Percentiles rank a stretch among this genome's conserved stretches.
Conservation (phyloP, 1,284 basidiomycete genomes). For the Chalciporus sp. region DNA sequence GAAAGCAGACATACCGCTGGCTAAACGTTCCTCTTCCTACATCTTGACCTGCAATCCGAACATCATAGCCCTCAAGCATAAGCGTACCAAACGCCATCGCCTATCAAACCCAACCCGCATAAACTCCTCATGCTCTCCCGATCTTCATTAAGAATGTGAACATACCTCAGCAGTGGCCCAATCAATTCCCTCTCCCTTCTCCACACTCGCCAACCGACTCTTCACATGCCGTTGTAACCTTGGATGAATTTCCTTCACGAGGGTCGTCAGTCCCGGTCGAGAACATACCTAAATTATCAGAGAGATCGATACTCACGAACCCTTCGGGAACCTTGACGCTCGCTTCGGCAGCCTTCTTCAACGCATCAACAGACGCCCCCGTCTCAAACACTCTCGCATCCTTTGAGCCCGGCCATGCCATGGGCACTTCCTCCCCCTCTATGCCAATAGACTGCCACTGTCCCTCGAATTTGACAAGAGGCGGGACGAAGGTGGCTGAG, state of each 20-base stretch:
- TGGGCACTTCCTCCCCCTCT: constrained; percentile 32
- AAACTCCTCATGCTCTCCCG: background rate
- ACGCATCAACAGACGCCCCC: constrained; percentile 55
- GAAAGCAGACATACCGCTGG: constrained; percentile 55
- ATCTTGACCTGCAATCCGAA: constrained; percentile 89
- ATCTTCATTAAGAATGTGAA: background rate
- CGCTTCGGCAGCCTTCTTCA: constrained; percentile 64
- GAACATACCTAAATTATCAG: background rate
- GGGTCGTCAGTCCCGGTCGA: background rate
- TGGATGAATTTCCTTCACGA: constrained; percentile 70
- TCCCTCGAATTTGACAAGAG: constrained; percentile 55
- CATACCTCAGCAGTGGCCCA: constrained; percentile 86
- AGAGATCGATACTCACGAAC: constrained; percentile 59
- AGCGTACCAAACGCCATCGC: constrained; percentile 85
- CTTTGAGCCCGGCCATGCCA: constrained; percentile 70
- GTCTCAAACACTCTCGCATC: constrained; percentile 67
- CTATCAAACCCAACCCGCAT: constrained; percentile 34
- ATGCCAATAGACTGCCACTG: constrained; percentile 54
- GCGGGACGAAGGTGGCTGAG: constrained; percentile 51
- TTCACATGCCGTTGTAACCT: constrained; percentile 81
- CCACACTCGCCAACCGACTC: constrained; percentile 71
- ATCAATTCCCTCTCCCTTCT: constrained; percentile 73
- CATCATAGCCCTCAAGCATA: constrained; percentile 76
- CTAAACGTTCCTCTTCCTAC: constrained; percentile 90
- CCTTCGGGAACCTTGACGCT: constrained; percentile 72